Conservation (phyloP, 2,329 filamentous ascomycete species). For the Fusarium sororula region DNA sequence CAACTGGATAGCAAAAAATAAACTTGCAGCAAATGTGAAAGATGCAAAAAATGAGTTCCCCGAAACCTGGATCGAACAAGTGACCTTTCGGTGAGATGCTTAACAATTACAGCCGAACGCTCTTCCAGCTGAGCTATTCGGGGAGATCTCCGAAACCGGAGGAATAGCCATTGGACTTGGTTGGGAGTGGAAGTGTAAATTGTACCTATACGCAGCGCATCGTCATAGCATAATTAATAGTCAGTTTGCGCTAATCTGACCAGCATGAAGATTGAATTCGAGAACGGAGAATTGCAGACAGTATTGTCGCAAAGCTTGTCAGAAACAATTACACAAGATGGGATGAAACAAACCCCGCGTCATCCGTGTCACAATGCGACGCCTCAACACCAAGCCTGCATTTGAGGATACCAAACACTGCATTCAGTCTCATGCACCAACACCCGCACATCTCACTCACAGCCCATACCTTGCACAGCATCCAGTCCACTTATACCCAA, state of each 20-base stretch:
- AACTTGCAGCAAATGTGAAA: background rate
- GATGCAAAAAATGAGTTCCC: slow-evolving; percentile 31
- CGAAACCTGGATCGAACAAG: slow-evolving; percentile 44
- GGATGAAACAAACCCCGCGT: background rate
- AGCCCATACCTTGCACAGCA: too few relatives aligned
- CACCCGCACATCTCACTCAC: too few relatives aligned
- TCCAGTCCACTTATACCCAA: background rate
- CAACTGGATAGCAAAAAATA: background rate
- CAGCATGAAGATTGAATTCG: accelerated
- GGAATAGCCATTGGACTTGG: slow-evolving; percentile 21
- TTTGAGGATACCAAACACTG: background rate
- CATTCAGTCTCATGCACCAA: too few relatives aligned
- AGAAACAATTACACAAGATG: too few relatives aligned
- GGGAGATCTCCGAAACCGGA: slow-evolving; percentile 21
- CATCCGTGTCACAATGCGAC: background rate
- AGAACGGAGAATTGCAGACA: too few relatives aligned
- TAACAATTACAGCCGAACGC: slow-evolving; percentile 40
- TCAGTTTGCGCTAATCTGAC: too few relatives aligned
- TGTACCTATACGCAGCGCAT: background rate
- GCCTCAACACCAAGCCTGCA: background rate
- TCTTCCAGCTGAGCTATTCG: slow-evolving; percentile 43
- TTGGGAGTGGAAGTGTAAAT: background rate
- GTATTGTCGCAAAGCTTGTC: too few relatives aligned
- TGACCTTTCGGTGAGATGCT: slow-evolving; percentile 38
- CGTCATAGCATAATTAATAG: accelerated